A percentile compares a stretch with the other conserved stretches of the same genome.
Evolutionary conservation across 495 filamentous ascomycete genomes (phyloP).

Genomic region (Talaromyces wortmannii): DNA sequence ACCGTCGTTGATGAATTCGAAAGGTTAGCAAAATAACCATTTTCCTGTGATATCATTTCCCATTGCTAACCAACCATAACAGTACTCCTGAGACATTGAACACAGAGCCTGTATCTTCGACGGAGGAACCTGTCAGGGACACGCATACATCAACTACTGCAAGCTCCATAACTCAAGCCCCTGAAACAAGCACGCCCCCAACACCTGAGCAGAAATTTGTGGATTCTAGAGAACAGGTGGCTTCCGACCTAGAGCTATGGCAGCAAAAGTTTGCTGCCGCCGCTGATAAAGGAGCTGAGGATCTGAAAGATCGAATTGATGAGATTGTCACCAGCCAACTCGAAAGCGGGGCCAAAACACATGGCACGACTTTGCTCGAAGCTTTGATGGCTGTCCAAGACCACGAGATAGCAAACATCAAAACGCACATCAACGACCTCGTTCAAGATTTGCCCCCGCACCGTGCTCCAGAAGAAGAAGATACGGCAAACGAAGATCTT

Average conservation of each 20-base stretch:
- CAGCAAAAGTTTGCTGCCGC: slow-evolving; percentile 78
- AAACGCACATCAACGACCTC: slow-evolving; percentile 56
- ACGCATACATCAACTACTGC: slow-evolving; percentile 13
- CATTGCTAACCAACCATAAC: not conserved
- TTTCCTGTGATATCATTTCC: slow-evolving; percentile 9
- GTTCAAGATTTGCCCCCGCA: slow-evolving; percentile 49
- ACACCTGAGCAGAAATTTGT: slow-evolving; percentile 38
- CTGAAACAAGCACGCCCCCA: slow-evolving; percentile 18
- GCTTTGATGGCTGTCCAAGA: slow-evolving; percentile 61
- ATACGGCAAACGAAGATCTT: slow-evolving; percentile 58
- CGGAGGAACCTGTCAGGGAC: not conserved
- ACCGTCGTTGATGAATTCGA: slow-evolving; percentile 51
- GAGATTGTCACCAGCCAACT: slow-evolving; percentile 74
- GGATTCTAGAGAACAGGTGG: slow-evolving; percentile 59
- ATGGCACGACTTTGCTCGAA: slow-evolving; percentile 59
- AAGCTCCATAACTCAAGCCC: slow-evolving; percentile 14
- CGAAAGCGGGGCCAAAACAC: slow-evolving; percentile 53
- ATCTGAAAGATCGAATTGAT: slow-evolving; percentile 58
- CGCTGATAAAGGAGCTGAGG: slow-evolving; percentile 70
- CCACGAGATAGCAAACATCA: slow-evolving; percentile 56
- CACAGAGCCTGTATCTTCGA: not conserved
- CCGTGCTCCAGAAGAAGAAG: slow-evolving; percentile 41
- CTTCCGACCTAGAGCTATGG: slow-evolving; percentile 74
- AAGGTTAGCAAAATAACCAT: slow-evolving; percentile 21
- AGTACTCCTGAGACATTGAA: slow-evolving; percentile 5